Evolutionary conservation across 495 filamentous ascomycete species (phyloP).

Genomic region (Penicillium bovifimosum): DNA sequence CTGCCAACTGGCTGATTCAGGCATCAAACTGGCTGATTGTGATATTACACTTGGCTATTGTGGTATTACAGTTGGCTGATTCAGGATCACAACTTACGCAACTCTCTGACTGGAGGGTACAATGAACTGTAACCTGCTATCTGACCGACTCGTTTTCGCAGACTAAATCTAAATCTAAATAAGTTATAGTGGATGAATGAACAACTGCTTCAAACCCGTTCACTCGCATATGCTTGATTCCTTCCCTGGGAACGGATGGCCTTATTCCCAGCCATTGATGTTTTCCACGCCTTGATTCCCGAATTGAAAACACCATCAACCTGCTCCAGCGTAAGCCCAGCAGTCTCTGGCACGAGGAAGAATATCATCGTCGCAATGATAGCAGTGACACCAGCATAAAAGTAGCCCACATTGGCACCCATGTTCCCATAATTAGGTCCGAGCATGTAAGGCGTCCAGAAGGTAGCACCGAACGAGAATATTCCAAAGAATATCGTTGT

Average conservation of each 20-base stretch:
- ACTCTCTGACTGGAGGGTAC: too few relatives aligned
- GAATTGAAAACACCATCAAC: slow-evolving; percentile 27
- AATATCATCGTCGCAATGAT: slow-evolving; percentile 16
- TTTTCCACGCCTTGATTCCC: slow-evolving; percentile 20
- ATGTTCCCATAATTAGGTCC: slow-evolving; percentile 24
- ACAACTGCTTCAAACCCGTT: not conserved
- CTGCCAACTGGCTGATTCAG: too few relatives aligned
- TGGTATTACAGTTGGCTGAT: too few relatives aligned
- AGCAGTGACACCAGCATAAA: slow-evolving; percentile 24
- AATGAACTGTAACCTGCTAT: too few relatives aligned
- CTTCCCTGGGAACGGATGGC: not conserved
- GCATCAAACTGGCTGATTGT: too few relatives aligned
- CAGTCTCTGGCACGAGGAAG: slow-evolving; percentile 26
- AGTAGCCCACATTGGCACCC: slow-evolving; percentile 28
- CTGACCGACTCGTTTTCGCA: too few relatives aligned
- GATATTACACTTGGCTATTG: too few relatives aligned
- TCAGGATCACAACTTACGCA: too few relatives aligned
- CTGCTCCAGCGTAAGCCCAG: slow-evolving; percentile 25
- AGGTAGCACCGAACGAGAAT: slow-evolving; percentile 24
- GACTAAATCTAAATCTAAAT: too few relatives aligned
- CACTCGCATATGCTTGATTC: not conserved
- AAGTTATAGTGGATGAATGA: too few relatives aligned
- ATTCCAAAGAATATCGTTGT: slow-evolving; percentile 22
- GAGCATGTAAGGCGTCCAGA: slow-evolving; percentile 32
- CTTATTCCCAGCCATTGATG: slow-evolving; percentile 18